Evolutionary conservation across 148 eudicot genomes (phyloP).

Genomic region (Dysphania ambrosioides): DNA sequence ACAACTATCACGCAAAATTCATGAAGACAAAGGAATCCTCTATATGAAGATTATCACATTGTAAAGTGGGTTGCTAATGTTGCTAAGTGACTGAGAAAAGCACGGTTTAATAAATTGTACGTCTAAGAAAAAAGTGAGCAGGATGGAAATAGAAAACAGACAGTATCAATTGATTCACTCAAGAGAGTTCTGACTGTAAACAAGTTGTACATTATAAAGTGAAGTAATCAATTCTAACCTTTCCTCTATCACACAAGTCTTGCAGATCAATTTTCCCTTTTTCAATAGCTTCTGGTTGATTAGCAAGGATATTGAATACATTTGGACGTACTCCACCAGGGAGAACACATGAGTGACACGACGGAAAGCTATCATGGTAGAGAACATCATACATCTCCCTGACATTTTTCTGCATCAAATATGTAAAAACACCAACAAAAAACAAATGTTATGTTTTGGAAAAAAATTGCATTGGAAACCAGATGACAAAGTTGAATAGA

Average conservation of each 20-base stretch:
- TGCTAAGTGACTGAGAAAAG: not conserved
- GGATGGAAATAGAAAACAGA: not conserved
- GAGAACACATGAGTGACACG: conserved; percentile 38
- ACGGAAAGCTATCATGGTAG: conserved; percentile 32
- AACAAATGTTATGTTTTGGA: not conserved
- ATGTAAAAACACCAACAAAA: conserved; percentile 8
- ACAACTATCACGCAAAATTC: not conserved
- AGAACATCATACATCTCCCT: conserved; percentile 47
- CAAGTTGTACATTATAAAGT: not conserved
- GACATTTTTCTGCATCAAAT: conserved; percentile 47
- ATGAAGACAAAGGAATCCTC: not conserved
- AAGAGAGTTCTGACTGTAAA: not conserved
- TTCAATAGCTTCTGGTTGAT: conserved; percentile 34
- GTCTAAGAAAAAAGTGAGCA: not conserved
- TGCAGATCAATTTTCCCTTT: conserved; percentile 32
- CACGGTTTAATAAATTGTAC: not conserved
- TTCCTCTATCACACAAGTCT: conserved; percentile 40
- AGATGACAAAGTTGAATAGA: not conserved
- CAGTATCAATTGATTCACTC: no score
- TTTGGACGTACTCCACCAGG: conserved; percentile 33
- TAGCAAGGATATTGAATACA: conserved; percentile 45
- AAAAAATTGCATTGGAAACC: not conserved
- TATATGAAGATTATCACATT: no score
- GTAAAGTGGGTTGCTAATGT: no score
- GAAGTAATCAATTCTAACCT: conserved; percentile 38